Evolutionary conservation across 2,329 filamentous ascomycete species (phyloP).

Genomic region (Fusarium sp.): DNA sequence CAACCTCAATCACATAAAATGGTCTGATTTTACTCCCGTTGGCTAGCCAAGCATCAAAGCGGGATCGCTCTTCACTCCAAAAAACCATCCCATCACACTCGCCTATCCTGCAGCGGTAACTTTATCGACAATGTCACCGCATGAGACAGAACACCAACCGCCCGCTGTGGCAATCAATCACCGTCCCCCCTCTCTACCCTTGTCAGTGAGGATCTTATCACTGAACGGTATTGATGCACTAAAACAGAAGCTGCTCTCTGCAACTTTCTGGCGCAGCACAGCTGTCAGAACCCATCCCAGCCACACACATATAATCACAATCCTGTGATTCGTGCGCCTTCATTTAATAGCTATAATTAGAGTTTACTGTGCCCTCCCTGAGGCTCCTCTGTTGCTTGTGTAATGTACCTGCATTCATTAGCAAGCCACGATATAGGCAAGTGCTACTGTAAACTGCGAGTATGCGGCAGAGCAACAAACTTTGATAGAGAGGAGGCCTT

Average conservation of each 20-base stretch:
- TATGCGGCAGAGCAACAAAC: background rate
- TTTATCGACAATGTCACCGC: conserved; percentile 26
- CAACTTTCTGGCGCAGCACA: conserved; percentile 9
- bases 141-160: background rate
- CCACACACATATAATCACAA: background rate
- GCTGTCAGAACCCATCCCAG: conserved; percentile 4
- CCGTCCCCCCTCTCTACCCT: background rate
- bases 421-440: background rate
- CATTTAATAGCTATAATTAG: conserved; percentile 20
- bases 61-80: no score
- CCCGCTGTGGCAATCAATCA: background rate
- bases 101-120: conserved; percentile 25
- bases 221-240: conserved; percentile 2
- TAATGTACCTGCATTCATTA: conserved; percentile 27
- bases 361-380: background rate
- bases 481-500: background rate
- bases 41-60: conserved; percentile 2
- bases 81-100: background rate
- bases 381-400: background rate
- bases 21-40: conserved; percentile 5
- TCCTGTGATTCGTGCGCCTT: conserved; percentile 20
- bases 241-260: conserved; percentile 20
- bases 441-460: background rate
- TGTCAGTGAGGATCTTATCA: background rate
- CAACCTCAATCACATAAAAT: conserved; percentile 3